phyloP scores from a whole-genome alignment of 2,329 filamentous ascomycete genomes.

The Penicillium sp. region DNA sequence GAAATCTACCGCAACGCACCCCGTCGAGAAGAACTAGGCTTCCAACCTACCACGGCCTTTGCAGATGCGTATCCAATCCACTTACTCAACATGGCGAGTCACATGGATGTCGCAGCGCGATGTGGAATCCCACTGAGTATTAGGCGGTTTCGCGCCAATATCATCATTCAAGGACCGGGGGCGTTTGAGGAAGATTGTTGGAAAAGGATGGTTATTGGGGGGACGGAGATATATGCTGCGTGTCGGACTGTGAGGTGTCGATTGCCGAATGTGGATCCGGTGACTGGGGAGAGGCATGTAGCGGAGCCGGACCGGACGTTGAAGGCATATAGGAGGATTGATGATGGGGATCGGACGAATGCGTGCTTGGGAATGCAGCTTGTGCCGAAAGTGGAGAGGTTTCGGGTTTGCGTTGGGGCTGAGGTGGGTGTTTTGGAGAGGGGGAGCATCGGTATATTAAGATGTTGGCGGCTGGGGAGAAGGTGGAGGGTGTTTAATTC shows the following conservation, averaged over 20 bases:
- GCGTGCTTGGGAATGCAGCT: constrained; percentile 53
- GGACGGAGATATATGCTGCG: constrained; percentile 42
- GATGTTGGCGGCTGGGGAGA: constrained; percentile 33
- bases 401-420: constrained; percentile 37
- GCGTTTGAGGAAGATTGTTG: constrained; percentile 55
- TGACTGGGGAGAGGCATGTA: constrained; percentile 47
- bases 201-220: constrained; percentile 48
- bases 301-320: constrained; percentile 48
- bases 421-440: constrained; percentile 38
- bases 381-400: constrained; percentile 34
- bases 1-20: constrained; percentile 53
- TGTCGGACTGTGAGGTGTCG: constrained; percentile 56
- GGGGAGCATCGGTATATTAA: constrained; percentile 43
- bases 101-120: constrained; percentile 47
- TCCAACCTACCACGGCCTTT: constrained; percentile 52
- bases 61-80: constrained; percentile 57
- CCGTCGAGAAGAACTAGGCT: constrained; percentile 47
- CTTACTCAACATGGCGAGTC: constrained; percentile 51
- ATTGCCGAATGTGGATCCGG: constrained; percentile 55
- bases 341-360: constrained; percentile 45
- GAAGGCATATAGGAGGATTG: constrained; percentile 48
- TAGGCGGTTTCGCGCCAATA: constrained; percentile 55
- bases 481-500: constrained; percentile 26
- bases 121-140: constrained; percentile 47
- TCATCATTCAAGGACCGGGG: constrained; percentile 50